A percentile compares a stretch with the other conserved stretches of the same genome.
phyloP scores from a whole-genome alignment of 2,329 filamentous ascomycete species.

The Trichoderma semiorbis region DNA sequence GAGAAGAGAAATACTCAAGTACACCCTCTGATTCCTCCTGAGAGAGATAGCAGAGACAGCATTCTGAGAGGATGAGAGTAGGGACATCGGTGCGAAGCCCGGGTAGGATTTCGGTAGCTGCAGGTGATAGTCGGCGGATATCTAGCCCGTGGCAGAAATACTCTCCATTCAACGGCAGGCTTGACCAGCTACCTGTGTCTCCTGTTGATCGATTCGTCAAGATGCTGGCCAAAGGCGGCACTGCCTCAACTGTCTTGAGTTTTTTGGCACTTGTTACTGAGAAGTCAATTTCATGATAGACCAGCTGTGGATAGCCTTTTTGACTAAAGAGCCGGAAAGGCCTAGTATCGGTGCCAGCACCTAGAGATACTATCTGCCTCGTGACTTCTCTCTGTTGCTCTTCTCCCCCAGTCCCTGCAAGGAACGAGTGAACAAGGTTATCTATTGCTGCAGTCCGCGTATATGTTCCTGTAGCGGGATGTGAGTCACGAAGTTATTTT shows the following conservation, averaged over 20 bases:
- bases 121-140: constrained; percentile 54
- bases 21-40: constrained; percentile 61
- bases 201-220: constrained; percentile 34
- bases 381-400: constrained; percentile 17
- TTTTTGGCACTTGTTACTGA: constrained; percentile 68
- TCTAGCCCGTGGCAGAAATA: constrained; percentile 65
- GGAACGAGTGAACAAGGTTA: constrained; percentile 67
- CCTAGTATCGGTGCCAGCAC: constrained; percentile 90
- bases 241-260: constrained; percentile 50
- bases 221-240: constrained; percentile 39
- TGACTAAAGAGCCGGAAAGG: constrained; percentile 69
- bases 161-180: constrained; percentile 36
- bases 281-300: constrained; percentile 95
- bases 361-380: constrained; percentile 85
- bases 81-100: constrained; percentile 59
- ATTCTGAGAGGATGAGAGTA: constrained; percentile 88
- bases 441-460: constrained; percentile 83
- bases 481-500: background rate
- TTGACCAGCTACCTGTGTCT: constrained; percentile 41
- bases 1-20: constrained; percentile 60
- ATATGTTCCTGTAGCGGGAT: constrained; percentile 68
- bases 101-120: constrained; percentile 22
- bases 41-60: constrained; percentile 87
- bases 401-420: constrained; percentile 39
- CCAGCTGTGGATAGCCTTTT: constrained; percentile 41